These are phyloP conservation scores for Rubia occidens DNA, from an alignment of 305 asterid genomes.

Conservation along the genomic window DNA sequence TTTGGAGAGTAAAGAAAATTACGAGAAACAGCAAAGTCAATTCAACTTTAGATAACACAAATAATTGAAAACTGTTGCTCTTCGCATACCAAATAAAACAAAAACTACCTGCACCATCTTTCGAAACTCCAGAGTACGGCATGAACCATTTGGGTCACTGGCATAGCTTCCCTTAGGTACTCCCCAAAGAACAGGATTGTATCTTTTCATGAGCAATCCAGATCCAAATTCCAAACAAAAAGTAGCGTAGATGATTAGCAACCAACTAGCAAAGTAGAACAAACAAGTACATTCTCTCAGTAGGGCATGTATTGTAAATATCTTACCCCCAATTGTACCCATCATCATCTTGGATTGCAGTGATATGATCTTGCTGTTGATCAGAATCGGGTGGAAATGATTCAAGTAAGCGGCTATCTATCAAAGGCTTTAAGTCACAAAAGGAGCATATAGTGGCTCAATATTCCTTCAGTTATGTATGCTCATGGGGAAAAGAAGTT, in stretches of 20 bases:
- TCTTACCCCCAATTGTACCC: constrained; percentile 97
- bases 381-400: constrained; percentile 80
- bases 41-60: not conserved
- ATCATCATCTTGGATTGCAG: constrained; percentile 70
- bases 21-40: constrained; percentile 1
- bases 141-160: constrained; percentile 66
- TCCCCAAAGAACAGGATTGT: constrained; percentile 94
- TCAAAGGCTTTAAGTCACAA: constrained; percentile 15
- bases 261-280: not conserved
- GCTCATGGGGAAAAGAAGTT: not conserved
- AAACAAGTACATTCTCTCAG: constrained; percentile 17
- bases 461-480: not conserved
- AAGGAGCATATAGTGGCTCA: not conserved
- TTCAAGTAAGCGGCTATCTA: constrained; percentile 65
- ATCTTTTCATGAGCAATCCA: constrained; percentile 37
- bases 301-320: constrained; percentile 8
- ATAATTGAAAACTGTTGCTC: not conserved
- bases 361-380: constrained; percentile 72
- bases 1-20: constrained; percentile 2
- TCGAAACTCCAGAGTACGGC: constrained; percentile 79
- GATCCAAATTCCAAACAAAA: constrained; percentile 21
- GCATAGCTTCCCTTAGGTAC: constrained; percentile 98
- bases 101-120: constrained; percentile 80
- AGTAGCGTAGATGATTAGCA: not conserved
- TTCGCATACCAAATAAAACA: constrained; percentile 13